Base-by-base conservation (phyloP, 495 filamentous ascomycete species). In the Daldinia decipiens region DNA sequence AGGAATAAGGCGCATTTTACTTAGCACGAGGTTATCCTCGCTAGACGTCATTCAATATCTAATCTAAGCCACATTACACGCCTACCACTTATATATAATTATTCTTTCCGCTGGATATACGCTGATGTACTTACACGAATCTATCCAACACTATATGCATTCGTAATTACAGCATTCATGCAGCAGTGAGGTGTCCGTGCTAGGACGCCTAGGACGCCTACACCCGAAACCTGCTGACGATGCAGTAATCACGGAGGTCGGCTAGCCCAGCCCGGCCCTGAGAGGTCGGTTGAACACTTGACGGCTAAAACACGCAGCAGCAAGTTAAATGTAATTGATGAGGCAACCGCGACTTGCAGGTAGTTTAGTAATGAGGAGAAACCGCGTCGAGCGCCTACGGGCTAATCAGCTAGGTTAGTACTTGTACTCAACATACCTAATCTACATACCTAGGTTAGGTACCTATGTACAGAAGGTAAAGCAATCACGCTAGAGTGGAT, bases 281-380 rank as follows among this genome's bases (percentile, higher is more conserved):
- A 53, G 50, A 36, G 39, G 39, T 34, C 38, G 21, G 51, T 15
- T 36, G 34, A 12, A 13, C 11, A 36, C 12, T 36, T 32, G 26
- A 62, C 40, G 59, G 52, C 31, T 52, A 63, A 69, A 34, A 68
- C 29, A 34, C 54, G 59, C 60, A 43, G 67, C 32, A 54, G 54
- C 54, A 64, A 24, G 60, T 63, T 12, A n/a, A 43, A 53, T 53
- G 5, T 29, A 62, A 36, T 61, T 27, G n/a, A 69, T 52, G 43
- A 70, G 54, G 55, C 67, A 62, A 62, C 65, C 55, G 67, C 55
- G 62, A 54, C 62, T 50, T 65, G 5, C 53, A 52, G 53, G 26
- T 51, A 39, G 31, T 17, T 65, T 70, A 61, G 56, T 70, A 60
- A 56, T 60, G 51, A 70, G 51, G 62, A 70, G 62, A 71, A 71